A percentile compares a stretch with the other conserved stretches of the same genome.
These are phyloP conservation scores for Metschnikowia santaceciliae DNA, from an alignment of 805 yeast species.

Conservation along the genomic window DNA sequence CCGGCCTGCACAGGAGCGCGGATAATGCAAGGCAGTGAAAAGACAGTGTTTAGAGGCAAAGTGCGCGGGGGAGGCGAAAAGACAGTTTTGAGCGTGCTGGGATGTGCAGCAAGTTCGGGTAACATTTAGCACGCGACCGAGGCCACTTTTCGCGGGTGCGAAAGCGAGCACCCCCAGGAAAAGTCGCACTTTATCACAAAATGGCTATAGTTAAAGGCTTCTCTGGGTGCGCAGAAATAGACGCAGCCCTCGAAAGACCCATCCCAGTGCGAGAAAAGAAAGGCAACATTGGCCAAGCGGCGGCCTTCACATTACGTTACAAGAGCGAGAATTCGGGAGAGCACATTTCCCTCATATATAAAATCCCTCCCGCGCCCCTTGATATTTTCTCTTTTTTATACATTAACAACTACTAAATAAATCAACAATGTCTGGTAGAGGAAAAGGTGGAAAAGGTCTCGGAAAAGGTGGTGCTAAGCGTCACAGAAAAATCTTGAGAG, in stretches of 20 bases:
- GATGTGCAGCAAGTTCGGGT: conserved; percentile 7
- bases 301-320: background rate
- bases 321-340: background rate
- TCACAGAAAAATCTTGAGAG: conserved; percentile 99
- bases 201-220: conserved; percentile 16
- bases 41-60: background rate
- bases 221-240: conserved; percentile 9
- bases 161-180: conserved; percentile 1
- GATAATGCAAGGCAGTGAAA: background rate
- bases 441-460: conserved; percentile 99
- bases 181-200: conserved; percentile 7
- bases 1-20: background rate
- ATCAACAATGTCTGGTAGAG: conserved; percentile 90
- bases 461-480: conserved; percentile 99
- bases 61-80: conserved; percentile 3
- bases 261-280: conserved; percentile 9
- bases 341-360: conserved; percentile 10
- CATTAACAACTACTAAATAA: conserved; percentile 18
- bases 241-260: conserved; percentile 4
- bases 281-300: conserved; percentile 8
- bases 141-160: conserved; percentile 9
- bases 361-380: conserved; percentile 14
- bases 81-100: conserved; percentile 9
- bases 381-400: background rate
- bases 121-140: conserved; percentile 10